These are phyloP conservation scores for Hysterium pulicare DNA, from an alignment of 2,329 filamentous ascomycete genomes.

Conservation along the genomic window DNA sequence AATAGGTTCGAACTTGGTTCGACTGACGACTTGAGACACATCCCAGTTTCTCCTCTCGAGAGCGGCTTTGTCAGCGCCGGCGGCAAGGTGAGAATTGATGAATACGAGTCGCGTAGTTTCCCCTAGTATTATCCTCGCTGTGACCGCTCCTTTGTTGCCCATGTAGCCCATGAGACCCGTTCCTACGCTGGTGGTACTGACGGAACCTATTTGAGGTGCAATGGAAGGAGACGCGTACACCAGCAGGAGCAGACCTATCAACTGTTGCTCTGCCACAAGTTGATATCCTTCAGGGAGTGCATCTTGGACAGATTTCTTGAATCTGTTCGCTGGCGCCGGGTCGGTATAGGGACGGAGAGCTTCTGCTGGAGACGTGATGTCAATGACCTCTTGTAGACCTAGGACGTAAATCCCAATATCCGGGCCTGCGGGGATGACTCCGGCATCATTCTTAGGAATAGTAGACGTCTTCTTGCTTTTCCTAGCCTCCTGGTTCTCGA, in stretches of 20 bases:
- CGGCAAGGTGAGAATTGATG: slow-evolving; percentile 86
- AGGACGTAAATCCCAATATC: slow-evolving; percentile 88
- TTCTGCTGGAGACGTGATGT: slow-evolving; percentile 75
- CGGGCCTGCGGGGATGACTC: slow-evolving; percentile 53
- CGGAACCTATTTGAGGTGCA: slow-evolving; percentile 69
- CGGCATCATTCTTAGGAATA: slow-evolving; percentile 44
- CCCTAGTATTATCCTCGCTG: slow-evolving; percentile 76
- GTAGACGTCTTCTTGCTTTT: slow-evolving; percentile 42
- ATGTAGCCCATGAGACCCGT: slow-evolving; percentile 90
- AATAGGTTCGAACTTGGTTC: slow-evolving; percentile 76
- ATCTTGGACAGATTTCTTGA: slow-evolving; percentile 72
- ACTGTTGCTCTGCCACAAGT: slow-evolving; percentile 75
- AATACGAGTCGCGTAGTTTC: slow-evolving; percentile 89
- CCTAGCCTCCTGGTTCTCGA: slow-evolving; percentile 47
- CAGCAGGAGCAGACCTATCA: slow-evolving; percentile 79
- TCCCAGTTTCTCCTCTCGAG: slow-evolving; percentile 90
- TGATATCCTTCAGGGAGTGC: slow-evolving; percentile 75
- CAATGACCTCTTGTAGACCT: slow-evolving; percentile 88
- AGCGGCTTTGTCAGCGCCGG: slow-evolving; percentile 72
- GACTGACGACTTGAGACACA: slow-evolving; percentile 69
- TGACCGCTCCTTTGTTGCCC: slow-evolving; percentile 92
- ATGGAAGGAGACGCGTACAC: slow-evolving; percentile 81
- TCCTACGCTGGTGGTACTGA: slow-evolving; percentile 79
- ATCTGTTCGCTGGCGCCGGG: slow-evolving; percentile 66
- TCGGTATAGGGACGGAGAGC: slow-evolving; percentile 76